Evolutionary conservation across 345 rosid genomes (phyloP).

Genomic region (Punica granatum): DNA sequence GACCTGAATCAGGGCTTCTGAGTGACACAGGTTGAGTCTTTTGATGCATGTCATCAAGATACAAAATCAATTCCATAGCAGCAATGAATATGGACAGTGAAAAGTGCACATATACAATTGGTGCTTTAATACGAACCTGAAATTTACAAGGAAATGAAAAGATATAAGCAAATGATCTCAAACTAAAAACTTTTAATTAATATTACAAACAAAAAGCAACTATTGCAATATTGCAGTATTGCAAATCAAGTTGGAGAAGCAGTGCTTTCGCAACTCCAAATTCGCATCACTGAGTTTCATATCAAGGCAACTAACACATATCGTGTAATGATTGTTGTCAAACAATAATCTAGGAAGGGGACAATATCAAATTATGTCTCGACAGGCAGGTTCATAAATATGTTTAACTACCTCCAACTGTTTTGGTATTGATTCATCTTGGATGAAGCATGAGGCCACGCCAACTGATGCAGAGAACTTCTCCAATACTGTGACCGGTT

Average conservation of each 20-base stretch:
- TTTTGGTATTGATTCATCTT: conserved; percentile 51
- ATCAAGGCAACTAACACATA: too few species aligned
- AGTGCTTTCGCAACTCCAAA: too few species aligned
- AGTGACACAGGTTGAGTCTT: conserved; percentile 20
- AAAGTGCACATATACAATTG: conserved; percentile 40
- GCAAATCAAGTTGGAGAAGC: too few species aligned
- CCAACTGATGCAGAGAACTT: conserved; percentile 40
- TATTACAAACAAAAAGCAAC: background rate
- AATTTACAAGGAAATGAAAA: conserved; percentile 8
- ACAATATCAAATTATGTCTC: background rate
- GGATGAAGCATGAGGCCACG: conserved; percentile 48
- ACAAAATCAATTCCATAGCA: conserved; percentile 38
- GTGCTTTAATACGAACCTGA: conserved; percentile 52
- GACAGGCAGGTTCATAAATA: background rate
- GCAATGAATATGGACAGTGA: conserved; percentile 49
- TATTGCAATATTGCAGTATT: background rate
- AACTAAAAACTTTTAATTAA: conserved; percentile 6
- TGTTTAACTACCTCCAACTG: conserved; percentile 65
- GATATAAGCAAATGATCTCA: background rate
- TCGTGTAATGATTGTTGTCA: too few species aligned
- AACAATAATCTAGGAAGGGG: too few species aligned
- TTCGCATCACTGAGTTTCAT: too few species aligned
- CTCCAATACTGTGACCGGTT: conserved; percentile 39
- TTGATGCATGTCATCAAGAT: conserved; percentile 35
- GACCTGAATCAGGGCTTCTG: conserved; percentile 12